Evolutionary conservation across 1,284 basidiomycete genomes (phyloP), one percentile per base, ranked within the genome.

Genomic region (Austroboletus novae-zelandiae): DNA sequence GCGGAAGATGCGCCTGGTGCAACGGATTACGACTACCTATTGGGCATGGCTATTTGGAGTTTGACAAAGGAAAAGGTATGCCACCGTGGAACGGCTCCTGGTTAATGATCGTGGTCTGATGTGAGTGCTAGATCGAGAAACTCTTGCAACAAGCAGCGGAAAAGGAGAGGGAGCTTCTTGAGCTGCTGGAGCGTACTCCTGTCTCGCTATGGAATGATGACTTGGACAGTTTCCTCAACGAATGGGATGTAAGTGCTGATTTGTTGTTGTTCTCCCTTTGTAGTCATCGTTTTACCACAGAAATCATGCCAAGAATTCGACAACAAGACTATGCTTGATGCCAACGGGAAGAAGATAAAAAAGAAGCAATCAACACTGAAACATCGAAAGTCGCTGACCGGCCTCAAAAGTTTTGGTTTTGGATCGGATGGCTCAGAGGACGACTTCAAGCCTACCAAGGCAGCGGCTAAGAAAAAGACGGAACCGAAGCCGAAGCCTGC

Each of bases 41-140:
- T 99, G 53, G 85, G 90, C 27, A 99, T 99, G 96, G 75, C 91
- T 6, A 95, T 99, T 67, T 95, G 85, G 77, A 98, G 87, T 71
- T 76, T 99, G 73, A 99, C 97, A 1, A 85, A 81, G 59, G 96
- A 99, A 73, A 96, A 90, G 84, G 94, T 90, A 51, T 18, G 77
- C 62, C 40, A 23, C 5, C 6, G 18, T 18, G 5, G 13, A 9
- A 31, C 35, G 9, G n/a, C 5, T 13, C 25, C 46, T 9, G 3
- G 14, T 9, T 17, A 8, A 17, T 18, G 43, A 15, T 37, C 31
- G 23, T 23, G 27, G 35, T 52, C 36, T 49, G 44, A 61, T 43
- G 41, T 46, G 48, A 23, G 41, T 47, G 54, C 51, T 62, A 94
- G 88, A 94, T 98, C 55, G 89, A 89, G 40, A 94, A 84, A 74